These are phyloP conservation scores for Cynara cardunculus DNA, from an alignment of 129 eudicot genomes.

Conservation along the genomic window DNA sequence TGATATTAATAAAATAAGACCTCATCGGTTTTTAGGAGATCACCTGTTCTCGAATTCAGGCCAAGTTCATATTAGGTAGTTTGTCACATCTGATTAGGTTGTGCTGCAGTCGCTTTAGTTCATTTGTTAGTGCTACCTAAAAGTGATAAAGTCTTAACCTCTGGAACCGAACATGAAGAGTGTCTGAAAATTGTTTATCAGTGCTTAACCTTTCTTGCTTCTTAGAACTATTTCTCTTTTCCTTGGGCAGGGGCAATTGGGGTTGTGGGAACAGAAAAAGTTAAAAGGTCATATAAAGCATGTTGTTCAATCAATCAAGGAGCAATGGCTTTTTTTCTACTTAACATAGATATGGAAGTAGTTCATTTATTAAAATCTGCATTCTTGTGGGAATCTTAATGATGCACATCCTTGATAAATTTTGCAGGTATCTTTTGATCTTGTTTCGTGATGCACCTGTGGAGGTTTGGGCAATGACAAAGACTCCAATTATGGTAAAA, in stretches of 20 bases:
- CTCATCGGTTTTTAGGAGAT: too few species aligned
- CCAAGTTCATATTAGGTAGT: too few species aligned
- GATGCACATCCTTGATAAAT: slow-evolving; percentile 3
- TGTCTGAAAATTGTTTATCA: too few species aligned
- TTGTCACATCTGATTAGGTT: too few species aligned
- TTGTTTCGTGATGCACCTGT: slow-evolving; percentile 97
- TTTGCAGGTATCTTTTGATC: slow-evolving; percentile 77
- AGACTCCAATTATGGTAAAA: slow-evolving; percentile 87
- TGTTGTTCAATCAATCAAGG: not conserved
- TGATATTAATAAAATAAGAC: too few species aligned
- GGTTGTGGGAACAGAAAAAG: not conserved
- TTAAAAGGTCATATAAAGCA: not conserved
- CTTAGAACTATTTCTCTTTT: not conserved
- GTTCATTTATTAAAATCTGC: not conserved
- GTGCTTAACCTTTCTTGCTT: too few species aligned
- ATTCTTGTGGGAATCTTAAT: slow-evolving; percentile 10
- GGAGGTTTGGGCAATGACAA: slow-evolving; percentile 99
- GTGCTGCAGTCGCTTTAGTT: too few species aligned
- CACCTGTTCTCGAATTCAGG: too few species aligned
- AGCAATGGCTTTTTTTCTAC: not conserved
- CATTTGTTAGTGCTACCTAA: too few species aligned
- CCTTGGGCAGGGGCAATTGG: not conserved
- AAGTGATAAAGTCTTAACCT: too few species aligned
- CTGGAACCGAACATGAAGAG: too few species aligned
- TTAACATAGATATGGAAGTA: not conserved